Evolutionary conservation across 768 basidiomycete genomes (phyloP), one percentile per base, ranked within the genome.

Genomic region (Psilocybe tampanensis): DNA sequence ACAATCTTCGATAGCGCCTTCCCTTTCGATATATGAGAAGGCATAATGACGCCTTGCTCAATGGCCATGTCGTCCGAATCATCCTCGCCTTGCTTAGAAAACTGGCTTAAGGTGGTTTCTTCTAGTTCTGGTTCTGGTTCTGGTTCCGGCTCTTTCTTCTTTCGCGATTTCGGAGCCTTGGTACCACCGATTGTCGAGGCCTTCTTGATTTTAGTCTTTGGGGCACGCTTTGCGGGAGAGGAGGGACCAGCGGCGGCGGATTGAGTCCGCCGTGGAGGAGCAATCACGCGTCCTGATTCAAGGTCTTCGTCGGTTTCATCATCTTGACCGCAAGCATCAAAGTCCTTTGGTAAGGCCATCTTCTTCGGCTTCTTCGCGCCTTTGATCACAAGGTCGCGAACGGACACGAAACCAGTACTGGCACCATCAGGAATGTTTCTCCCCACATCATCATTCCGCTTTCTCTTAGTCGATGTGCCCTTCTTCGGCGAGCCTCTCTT

Each of bases 341-440:
- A 82, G 45, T 78, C 70, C 59, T 73, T 72, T n/a, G 69, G 50
- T 18, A 64, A 34, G 22, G 69, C 66, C 21, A 57, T 59, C 57
- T 79, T 71, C 67, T 78, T 80, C 68, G 66, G 51, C 43, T 81
- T 76, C 75, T 79, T 72, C 8, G 73, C 47, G 56, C 70, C 75
- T 86, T 69, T 90, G 56, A 77, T 74, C 19, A 90, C 60, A 50
- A 92, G 72, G 21, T 88, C 80, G 1, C 80, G 80, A 11, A 86
- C 92, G 32, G 78, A 80, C 18, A 93, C 83, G 68, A 95, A 95
- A 1, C 86, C 86, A 2, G 77, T 82, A 60, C 76, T 78, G 3
- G 91, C 90, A n/a, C 86, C 86, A 11, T 71, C 68, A 33, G 92
- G 93, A 23, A 94, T 85, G 64, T 94, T 92, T 59, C 89, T 78